A percentile compares a stretch with the other conserved stretches of the same genome.
Evolutionary conservation across 163 green algal species (phyloP).

Genomic region (Coccomyxa subellipsoidea): DNA sequence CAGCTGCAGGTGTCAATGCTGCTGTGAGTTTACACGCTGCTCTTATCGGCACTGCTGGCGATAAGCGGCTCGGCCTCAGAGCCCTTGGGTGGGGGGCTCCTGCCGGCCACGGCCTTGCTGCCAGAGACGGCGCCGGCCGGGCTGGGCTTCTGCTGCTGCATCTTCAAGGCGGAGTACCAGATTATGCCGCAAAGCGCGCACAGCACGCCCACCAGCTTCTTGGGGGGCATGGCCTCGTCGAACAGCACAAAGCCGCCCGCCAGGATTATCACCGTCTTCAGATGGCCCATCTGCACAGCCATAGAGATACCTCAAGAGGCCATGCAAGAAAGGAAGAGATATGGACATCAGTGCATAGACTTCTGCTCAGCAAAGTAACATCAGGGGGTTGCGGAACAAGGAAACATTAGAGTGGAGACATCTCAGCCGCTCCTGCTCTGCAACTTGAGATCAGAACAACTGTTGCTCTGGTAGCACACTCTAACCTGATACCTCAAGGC

Average conservation of each 20-base stretch:
- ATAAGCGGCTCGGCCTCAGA: background rate
- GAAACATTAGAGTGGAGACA: background rate
- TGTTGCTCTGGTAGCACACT: no score
- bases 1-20: no score
- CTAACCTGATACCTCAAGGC: no score
- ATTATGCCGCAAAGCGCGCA: constrained; percentile 79
- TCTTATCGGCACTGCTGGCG: background rate
- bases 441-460: no score
- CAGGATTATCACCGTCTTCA: constrained; percentile 89
- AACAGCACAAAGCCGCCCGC: constrained; percentile 80
- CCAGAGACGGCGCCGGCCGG: background rate
- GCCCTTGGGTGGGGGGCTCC: background rate
- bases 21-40: no score
- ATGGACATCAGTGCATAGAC: background rate
- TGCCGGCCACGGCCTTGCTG: background rate
- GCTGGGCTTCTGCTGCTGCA: background rate
- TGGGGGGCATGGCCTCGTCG: constrained; percentile 74
- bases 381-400: no score
- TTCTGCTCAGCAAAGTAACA: background rate
- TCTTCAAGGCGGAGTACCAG: constrained; percentile 52
- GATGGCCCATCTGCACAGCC: constrained; percentile 56
- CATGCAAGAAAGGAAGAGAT: background rate
- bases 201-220: constrained; percentile 70
- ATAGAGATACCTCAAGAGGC: background rate
- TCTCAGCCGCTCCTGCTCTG: background rate